phyloP scores from a whole-genome alignment of 179 eudicot genomes.

The Sideroxylon spinosum region DNA sequence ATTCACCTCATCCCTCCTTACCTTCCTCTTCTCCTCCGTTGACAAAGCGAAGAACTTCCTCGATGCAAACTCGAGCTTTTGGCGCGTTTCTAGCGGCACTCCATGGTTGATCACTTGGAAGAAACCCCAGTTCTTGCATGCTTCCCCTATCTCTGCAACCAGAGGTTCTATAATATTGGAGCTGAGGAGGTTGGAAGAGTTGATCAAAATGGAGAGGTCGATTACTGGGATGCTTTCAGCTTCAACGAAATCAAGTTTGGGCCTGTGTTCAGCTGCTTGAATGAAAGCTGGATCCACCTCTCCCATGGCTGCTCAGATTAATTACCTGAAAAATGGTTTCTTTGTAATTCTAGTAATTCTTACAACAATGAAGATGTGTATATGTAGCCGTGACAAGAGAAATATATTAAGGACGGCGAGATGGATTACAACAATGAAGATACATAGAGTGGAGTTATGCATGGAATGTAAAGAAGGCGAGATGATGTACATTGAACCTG shows the following conservation, averaged over 20 bases:
- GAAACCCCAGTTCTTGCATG: conserved; percentile 51
- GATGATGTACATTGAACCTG: too few relatives aligned
- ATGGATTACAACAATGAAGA: too few relatives aligned
- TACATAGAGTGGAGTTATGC: too few relatives aligned
- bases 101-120: conserved; percentile 67
- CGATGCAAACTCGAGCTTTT: conserved; percentile 24
- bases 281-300: conserved; percentile 41
- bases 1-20: conserved; percentile 38
- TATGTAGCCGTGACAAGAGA: too few relatives aligned
- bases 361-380: too few relatives aligned
- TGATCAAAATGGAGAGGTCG: conserved; percentile 36
- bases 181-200: conserved; percentile 2
- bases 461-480: too few relatives aligned
- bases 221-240: conserved; percentile 49
- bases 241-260: conserved; percentile 27
- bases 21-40: conserved; percentile 40
- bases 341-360: too few relatives aligned
- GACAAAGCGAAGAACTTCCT: conserved; percentile 36
- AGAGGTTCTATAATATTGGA: conserved; percentile 4
- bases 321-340: too few relatives aligned
- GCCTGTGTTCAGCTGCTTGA: conserved; percentile 44
- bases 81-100: conserved; percentile 31
- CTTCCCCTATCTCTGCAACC: conserved; percentile 31
- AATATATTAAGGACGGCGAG: too few relatives aligned
- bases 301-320: conserved; percentile 22